A percentile compares a stretch with the other conserved stretches of the same genome.
Conservation (phyloP, 179 eudicot genomes). For the Drosera spatulata region DNA sequence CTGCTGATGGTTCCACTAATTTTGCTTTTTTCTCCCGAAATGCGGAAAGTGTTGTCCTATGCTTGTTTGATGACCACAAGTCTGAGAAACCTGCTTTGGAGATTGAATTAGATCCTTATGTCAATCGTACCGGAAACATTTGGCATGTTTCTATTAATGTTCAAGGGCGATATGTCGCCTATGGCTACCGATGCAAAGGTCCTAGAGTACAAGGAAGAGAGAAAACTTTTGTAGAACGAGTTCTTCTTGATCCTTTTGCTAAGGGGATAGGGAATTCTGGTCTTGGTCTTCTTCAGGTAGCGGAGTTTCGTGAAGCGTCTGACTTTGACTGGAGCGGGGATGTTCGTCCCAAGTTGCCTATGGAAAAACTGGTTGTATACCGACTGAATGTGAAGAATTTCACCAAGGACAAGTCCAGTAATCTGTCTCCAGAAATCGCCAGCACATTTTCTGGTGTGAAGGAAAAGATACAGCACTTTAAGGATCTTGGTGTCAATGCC, state of each 20-base stretch:
- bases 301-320: slow-evolving; percentile 37
- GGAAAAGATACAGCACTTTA: slow-evolving; percentile 63
- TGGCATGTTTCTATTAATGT: slow-evolving; percentile 76
- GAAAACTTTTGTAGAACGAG: slow-evolving; percentile 10
- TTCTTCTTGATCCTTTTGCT: slow-evolving; percentile 81
- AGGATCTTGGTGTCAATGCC: slow-evolving; percentile 73
- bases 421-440: slow-evolving; percentile 35
- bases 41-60: slow-evolving; percentile 50
- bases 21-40: slow-evolving; percentile 67
- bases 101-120: slow-evolving; percentile 84
- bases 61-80: slow-evolving; percentile 47
- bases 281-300: slow-evolving; percentile 27
- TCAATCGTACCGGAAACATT: slow-evolving; percentile 79
- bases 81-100: slow-evolving; percentile 58
- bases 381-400: slow-evolving; percentile 57
- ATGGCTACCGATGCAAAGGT: slow-evolving; percentile 70
- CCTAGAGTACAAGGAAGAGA: slow-evolving; percentile 12
- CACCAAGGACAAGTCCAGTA: slow-evolving; percentile 64
- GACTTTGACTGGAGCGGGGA: slow-evolving; percentile 75
- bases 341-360: slow-evolving; percentile 39
- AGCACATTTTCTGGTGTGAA: slow-evolving; percentile 73
- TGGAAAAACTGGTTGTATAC: slow-evolving; percentile 79
- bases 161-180: slow-evolving; percentile 41
- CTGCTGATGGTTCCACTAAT: slow-evolving; percentile 53
- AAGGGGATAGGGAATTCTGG: slow-evolving; percentile 33